Conservation (phyloP, 805 yeast genomes). For the Candida germanica region DNA sequence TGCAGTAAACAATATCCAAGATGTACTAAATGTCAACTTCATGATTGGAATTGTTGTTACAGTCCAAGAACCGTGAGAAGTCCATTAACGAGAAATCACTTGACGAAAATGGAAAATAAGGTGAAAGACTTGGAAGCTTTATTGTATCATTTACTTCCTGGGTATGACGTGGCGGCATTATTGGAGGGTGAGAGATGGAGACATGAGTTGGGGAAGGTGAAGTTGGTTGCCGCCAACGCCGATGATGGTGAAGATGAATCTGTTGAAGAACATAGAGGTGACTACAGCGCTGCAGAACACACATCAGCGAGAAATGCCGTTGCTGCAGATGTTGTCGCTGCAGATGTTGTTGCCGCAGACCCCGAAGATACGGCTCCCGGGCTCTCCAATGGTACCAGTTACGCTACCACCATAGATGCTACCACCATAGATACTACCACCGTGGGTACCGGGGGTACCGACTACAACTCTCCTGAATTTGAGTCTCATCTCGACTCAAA, state of each 20-base stretch:
- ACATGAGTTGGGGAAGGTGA: constrained; percentile 10
- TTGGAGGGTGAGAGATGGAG: constrained; percentile 14
- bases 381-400: no score
- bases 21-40: constrained; percentile 71
- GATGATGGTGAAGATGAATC: neutral
- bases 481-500: constrained; percentile 5
- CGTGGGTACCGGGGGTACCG: neutral
- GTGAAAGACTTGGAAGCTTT: constrained; percentile 29
- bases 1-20: constrained; percentile 78
- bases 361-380: neutral
- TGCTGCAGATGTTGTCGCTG: neutral
- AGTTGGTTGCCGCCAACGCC: neutral
- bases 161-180: constrained; percentile 19
- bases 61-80: constrained; percentile 77
- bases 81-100: constrained; percentile 76
- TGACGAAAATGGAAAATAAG: constrained; percentile 67
- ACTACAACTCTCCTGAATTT: neutral
- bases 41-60: constrained; percentile 71
- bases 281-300: neutral
- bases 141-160: constrained; percentile 31
- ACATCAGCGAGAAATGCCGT: neutral
- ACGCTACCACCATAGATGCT: no score
- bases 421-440: neutral
- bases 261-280: neutral
- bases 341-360: neutral